Evolutionary conservation across 176 grass and related monocot species (phyloP), one percentile per base, ranked within the genome.

Genomic region (Typha latifolia): DNA sequence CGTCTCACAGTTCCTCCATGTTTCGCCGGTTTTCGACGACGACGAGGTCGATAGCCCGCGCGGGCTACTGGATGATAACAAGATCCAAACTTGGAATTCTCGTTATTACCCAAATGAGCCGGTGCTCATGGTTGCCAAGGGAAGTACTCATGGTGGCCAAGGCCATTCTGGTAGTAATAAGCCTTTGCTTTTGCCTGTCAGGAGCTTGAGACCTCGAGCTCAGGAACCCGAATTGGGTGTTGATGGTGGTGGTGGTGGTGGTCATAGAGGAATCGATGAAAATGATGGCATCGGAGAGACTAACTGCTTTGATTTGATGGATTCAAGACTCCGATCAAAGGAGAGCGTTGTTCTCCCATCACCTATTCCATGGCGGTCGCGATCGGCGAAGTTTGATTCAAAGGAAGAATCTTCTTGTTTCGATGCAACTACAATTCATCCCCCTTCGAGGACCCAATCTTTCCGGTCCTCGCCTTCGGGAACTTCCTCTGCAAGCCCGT

Each of bases 341-440:
- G 14, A 66, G 4, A 76, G 68, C 4, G 70, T 72, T 43, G 94
- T 90, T 68, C 89, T 93, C 21, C 89, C 79, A 26, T 99, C 94
- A 70, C 94, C 94, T 48, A 90, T 90, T 72, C 94, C 94, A 73
- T 99, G 94, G 94, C 59, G 69, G 13, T 87, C 86, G 19, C 74
- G 86, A 14, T 83, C 81, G 4, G 81, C 67, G 24, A 71, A 68
- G 82, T 19, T 87, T 14, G 89, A 84, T 63, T 12, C 51, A 3
- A 79, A 68, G 49, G 75, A 70, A 48, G 76, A 79, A 66, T 48
- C 26, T 16, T 43, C 37, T 43, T 43, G 8, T 43, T 43, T 43
- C 7, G 37, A 43, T 43, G 8, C 37, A 43, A 10, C 37, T 43
- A 43, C 37, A 43, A 10, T 43, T 43, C 37, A 43, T 43, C 37